phyloP scores from a whole-genome alignment of 2,329 filamentous ascomycete species.

The Phialemonium atrogriseum region DNA sequence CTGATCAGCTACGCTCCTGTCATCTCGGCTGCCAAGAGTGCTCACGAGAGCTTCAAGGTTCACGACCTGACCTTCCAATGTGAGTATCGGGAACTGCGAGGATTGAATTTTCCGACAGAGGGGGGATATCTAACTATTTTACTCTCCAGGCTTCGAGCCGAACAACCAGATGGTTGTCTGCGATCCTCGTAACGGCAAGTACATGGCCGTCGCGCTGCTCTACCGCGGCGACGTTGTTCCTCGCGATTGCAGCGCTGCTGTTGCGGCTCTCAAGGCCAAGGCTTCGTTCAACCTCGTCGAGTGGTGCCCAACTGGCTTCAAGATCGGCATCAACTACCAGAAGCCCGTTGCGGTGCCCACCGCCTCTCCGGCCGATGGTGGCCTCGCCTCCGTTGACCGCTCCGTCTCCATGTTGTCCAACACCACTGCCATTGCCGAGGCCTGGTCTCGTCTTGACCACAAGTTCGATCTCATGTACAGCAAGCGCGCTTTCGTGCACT shows the following conservation, averaged over 20 bases:
- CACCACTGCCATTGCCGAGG: conserved; percentile 66
- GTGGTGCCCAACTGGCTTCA: conserved; percentile 70
- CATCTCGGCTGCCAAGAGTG: conserved; percentile 65
- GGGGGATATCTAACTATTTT: too few species aligned
- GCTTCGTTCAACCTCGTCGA: conserved; percentile 65
- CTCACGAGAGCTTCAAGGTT: conserved; percentile 83
- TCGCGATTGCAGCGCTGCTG: conserved; percentile 59
- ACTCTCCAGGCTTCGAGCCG: conserved; percentile 61
- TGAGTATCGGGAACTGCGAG: too few species aligned
- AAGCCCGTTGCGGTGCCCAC: conserved; percentile 53
- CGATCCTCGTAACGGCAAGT: conserved; percentile 66
- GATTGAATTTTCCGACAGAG: too few species aligned
- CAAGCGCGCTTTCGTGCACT: conserved; percentile 69
- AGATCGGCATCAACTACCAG: conserved; percentile 70
- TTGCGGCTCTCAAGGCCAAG: conserved; percentile 62
- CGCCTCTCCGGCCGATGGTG: conserved; percentile 42
- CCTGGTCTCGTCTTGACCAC: conserved; percentile 64
- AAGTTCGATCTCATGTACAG: conserved; percentile 75
- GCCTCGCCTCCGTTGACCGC: conserved; percentile 53
- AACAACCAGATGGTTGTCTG: conserved; percentile 76
- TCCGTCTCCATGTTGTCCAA: conserved; percentile 66
- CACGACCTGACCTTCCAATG: conserved; percentile 68
- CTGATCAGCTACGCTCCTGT: conserved; percentile 66
- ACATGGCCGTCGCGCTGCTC: conserved; percentile 66
- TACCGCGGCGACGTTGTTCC: conserved; percentile 66